Conservation (phyloP, 2,329 filamentous ascomycete genomes). For the Mycosphaerella sp. region DNA sequence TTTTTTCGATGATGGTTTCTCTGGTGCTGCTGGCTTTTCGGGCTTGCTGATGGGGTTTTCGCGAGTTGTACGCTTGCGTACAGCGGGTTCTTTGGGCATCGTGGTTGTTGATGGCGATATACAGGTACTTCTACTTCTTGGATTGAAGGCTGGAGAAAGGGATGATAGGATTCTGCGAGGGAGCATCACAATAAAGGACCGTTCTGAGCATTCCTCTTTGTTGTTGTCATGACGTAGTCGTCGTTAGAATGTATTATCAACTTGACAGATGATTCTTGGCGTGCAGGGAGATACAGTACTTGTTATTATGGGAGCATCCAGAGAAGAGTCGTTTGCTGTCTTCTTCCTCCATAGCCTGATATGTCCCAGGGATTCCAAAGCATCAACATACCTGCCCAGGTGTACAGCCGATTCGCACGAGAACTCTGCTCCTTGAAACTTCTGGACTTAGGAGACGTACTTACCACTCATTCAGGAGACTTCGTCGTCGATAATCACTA, state of each 20-base stretch:
- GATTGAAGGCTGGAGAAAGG: neutral
- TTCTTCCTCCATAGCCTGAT: no score
- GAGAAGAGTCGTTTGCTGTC: no score
- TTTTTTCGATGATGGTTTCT: slow-evolving; percentile 13
- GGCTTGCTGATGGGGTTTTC: slow-evolving; percentile 9
- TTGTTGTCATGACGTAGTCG: neutral
- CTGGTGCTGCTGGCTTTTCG: slow-evolving; percentile 1
- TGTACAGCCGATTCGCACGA: no score
- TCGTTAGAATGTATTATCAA: neutral
- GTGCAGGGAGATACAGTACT: neutral
- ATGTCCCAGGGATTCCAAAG: no score
- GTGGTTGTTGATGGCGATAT: neutral
- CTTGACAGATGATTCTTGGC: neutral
- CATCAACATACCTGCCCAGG: no score
- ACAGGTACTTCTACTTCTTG: neutral
- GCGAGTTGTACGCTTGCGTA: slow-evolving; percentile 7
- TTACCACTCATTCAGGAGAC: neutral
- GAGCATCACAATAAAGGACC: neutral
- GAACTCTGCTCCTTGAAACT: no score
- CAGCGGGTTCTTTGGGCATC: slow-evolving; percentile 17
- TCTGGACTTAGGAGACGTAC: neutral
- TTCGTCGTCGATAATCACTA: slow-evolving; percentile 3
- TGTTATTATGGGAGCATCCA: neutral
- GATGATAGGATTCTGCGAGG: neutral
- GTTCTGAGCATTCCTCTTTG: neutral